Evolutionary conservation across 805 yeast genomes (phyloP).

Genomic region (Saccharomycopsis vini): DNA sequence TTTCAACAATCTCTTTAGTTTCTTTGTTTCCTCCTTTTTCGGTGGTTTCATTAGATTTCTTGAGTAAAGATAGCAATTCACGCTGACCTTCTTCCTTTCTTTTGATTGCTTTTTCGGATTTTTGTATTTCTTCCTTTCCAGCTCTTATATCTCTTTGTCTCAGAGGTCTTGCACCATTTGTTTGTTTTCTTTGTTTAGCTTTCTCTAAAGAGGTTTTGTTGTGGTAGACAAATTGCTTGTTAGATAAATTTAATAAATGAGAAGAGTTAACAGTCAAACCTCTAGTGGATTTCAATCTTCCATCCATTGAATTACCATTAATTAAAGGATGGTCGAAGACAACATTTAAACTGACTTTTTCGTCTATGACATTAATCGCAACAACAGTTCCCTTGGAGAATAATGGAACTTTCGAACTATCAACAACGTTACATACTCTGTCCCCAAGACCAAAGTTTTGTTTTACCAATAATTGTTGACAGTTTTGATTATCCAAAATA

Average conservation of each 20-base stretch:
- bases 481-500: slow-evolving; percentile 63
- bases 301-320: slow-evolving; percentile 76
- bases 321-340: slow-evolving; percentile 76
- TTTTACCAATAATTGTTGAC: slow-evolving; percentile 58
- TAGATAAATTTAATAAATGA: slow-evolving; percentile 66
- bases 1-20: not conserved
- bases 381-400: slow-evolving; percentile 88
- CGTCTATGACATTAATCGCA: slow-evolving; percentile 42
- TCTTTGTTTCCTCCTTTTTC: slow-evolving; percentile 23
- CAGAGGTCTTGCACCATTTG: not conserved
- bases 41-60: slow-evolving; percentile 27
- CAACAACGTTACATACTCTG: slow-evolving; percentile 75
- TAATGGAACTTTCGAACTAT: slow-evolving; percentile 81
- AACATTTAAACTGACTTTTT: slow-evolving; percentile 61
- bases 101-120: slow-evolving; percentile 14
- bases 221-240: slow-evolving; percentile 68
- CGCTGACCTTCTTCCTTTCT: not conserved
- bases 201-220: slow-evolving; percentile 49
- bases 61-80: no score
- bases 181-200: slow-evolving; percentile 22
- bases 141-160: no score
- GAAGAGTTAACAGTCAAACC: slow-evolving; percentile 81
- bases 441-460: slow-evolving; percentile 86
- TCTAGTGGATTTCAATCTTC: slow-evolving; percentile 66
- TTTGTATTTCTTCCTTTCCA: slow-evolving; percentile 19